Conservation (phyloP, 306 rosid species). For the Malus sieversii region DNA sequence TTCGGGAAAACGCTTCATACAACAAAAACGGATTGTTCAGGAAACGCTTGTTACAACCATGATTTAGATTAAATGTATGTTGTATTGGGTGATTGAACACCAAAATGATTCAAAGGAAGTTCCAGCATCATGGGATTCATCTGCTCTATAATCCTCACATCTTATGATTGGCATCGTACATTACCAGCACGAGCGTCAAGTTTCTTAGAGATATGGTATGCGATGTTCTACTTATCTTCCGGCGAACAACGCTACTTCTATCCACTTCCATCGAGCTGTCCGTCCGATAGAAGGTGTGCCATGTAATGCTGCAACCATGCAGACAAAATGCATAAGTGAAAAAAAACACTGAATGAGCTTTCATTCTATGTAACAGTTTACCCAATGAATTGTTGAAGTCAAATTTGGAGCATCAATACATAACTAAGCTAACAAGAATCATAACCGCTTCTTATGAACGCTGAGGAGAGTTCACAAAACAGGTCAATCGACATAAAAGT, state of each 20-base stretch:
- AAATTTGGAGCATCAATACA: not conserved
- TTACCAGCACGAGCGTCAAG: not conserved
- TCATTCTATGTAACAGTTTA: not conserved
- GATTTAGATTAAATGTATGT: not conserved
- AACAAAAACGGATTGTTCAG: not conserved
- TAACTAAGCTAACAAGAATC: not conserved
- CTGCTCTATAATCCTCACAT: not conserved
- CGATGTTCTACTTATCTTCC: not conserved
- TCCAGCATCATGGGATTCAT: not conserved
- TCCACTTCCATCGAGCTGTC: conserved; percentile 82
- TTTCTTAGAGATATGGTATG: not conserved
- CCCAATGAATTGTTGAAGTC: not conserved
- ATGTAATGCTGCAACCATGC: conserved; percentile 67
- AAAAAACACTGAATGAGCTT: not conserved
- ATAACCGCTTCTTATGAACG: not conserved
- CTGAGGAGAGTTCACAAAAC: not conserved
- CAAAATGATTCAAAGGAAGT: not conserved
- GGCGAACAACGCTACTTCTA: conserved; percentile 8
- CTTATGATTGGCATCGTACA: not conserved
- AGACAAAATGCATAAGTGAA: not conserved
- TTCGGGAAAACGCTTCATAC: not conserved
- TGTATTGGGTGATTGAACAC: not conserved
- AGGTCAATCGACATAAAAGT: not conserved
- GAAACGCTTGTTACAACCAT: not conserved
- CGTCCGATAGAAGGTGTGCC: conserved; percentile 85